phyloP scores from a whole-genome alignment of 2,329 filamentous ascomycete genomes.

The Pyrenochaeta sp. region DNA sequence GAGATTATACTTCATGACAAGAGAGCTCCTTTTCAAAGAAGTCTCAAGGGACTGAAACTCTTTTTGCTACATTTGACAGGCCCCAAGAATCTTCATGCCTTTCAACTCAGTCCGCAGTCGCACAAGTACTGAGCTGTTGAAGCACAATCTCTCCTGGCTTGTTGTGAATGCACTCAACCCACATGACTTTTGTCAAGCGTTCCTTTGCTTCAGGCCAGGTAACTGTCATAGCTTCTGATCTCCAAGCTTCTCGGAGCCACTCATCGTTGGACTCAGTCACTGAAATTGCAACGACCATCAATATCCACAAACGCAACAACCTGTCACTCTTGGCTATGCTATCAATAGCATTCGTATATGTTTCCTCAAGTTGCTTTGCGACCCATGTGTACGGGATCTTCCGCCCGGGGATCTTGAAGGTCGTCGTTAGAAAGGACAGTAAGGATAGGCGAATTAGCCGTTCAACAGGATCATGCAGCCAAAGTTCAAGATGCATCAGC shows the following conservation, averaged over 20 bases:
- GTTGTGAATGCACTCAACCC: conserved; percentile 22
- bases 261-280: conserved; percentile 3
- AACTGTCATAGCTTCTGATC: neutral
- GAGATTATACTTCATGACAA: too few species aligned
- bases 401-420: conserved; percentile 16
- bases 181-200: conserved; percentile 14
- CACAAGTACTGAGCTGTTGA: neutral
- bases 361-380: neutral
- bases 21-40: too few species aligned
- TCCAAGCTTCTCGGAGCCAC: conserved; percentile 1
- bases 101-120: neutral
- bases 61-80: too few species aligned
- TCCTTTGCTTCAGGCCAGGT: conserved; percentile 7
- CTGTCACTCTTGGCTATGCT: neutral
- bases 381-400: conserved; percentile 19
- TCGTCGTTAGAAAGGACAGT: conserved; percentile 19
- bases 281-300: conserved; percentile 7
- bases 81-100: too few species aligned
- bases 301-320: conserved; percentile 5
- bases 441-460: conserved; percentile 13
- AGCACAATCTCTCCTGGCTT: conserved; percentile 1
- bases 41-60: too few species aligned
- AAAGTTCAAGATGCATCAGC: conserved; percentile 11
- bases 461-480: neutral
- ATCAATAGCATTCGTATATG: neutral